phyloP scores from a whole-genome alignment of 2,329 filamentous ascomycete genomes.

The Ascochyta koolunga region DNA sequence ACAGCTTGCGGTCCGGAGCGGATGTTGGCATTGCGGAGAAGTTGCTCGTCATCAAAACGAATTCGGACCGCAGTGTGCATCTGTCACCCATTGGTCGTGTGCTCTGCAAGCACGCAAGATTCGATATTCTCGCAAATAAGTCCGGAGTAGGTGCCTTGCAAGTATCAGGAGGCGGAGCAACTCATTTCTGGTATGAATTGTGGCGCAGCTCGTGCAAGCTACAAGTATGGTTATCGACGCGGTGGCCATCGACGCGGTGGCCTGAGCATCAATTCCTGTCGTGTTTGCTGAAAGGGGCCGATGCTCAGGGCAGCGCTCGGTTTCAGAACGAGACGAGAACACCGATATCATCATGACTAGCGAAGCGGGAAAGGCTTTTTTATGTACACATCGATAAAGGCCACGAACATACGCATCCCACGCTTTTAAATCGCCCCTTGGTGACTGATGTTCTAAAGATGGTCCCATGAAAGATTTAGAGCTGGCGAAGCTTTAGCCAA shows the following conservation, averaged over 20 bases:
- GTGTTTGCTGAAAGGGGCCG: neutral
- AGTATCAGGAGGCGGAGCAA: neutral
- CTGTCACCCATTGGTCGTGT: neutral
- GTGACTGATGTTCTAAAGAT: neutral
- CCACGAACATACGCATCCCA: neutral
- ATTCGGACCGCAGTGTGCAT: constrained; percentile 2
- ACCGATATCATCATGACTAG: neutral
- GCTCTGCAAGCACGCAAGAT: neutral
- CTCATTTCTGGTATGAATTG: neutral
- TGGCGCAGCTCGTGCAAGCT: constrained; percentile 2
- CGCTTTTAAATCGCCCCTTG: neutral
- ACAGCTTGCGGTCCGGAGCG: neutral
- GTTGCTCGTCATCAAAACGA: constrained; percentile 11
- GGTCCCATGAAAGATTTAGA: neutral
- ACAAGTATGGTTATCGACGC: neutral
- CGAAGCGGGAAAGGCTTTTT: neutral
- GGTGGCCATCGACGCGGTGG: neutral
- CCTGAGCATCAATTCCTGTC: neutral
- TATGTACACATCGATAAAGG: neutral
- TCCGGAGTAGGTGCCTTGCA: neutral
- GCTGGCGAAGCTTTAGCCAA: constrained; percentile 13
- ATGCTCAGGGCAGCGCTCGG: neutral
- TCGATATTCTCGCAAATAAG: neutral
- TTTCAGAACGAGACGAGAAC: neutral
- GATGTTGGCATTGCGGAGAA: neutral